Evolutionary conservation across 163 green algal species (phyloP), one percentile per base, ranked within the genome.

Genomic region (Chlorella variabilis): DNA sequence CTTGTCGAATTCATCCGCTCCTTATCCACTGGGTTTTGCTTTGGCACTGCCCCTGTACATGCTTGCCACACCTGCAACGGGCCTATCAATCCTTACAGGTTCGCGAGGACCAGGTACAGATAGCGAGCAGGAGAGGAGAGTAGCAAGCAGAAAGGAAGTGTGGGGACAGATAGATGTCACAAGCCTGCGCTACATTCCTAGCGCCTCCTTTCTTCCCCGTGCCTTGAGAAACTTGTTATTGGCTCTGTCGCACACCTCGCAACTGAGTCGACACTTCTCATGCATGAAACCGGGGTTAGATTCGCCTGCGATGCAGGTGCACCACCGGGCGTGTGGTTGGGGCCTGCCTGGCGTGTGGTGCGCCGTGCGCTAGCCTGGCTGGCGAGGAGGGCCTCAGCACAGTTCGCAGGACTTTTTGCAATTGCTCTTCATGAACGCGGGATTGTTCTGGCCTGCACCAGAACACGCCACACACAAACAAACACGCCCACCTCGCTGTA

Each of bases 251-350:
- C 68, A 75, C n/a, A 75, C 68, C 27, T 75, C 68, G n/a, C 68
- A 75, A 23, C 41, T 59, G 21, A 23, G 42, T 8, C 65, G 48
- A 65, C 81, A 86, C 21, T 58, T 77, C 20, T 42, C 58, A 29
- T 70, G 81, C 81, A 86, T 86, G 56, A 70, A 86, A 7, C 29
- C 65, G 0, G 81, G 61, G 66, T 86, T 86, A 25, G 67, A 68
- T 29, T 78, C 54, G 81, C 81, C 69, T 63, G 69, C 76, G 58
- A 9, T 9, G 3, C 49, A 48, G 15, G 49, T 23, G 54, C 8
- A 56, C 39, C 68, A 61, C 33, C n/a, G 27, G 49, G 45, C 15
- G 45, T 15, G 45, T 15, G 45, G 45, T 54, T 54, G 45, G 45
- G 45, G 45, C 45, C 11, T 11, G 45, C 45, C 15, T 11, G 45